Percentiles rank a stretch among this genome's conserved stretches.
These are phyloP conservation scores for Withania somnifera DNA, from an alignment of 305 asterid genomes.

Conservation along the genomic window DNA sequence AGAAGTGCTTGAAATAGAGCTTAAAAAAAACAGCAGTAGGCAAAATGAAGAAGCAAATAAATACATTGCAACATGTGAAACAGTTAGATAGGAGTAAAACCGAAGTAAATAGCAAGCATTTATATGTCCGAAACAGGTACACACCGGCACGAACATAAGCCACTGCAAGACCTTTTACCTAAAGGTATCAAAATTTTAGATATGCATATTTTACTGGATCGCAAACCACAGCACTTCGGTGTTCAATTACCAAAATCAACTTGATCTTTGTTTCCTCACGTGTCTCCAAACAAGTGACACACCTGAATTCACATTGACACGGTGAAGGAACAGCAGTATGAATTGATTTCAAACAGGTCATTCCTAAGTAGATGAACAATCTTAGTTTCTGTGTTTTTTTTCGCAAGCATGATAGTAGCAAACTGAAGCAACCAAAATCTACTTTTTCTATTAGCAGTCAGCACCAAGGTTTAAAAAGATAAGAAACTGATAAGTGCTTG, in stretches of 20 bases:
- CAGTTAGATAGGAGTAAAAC: not conserved
- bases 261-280: not conserved
- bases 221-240: not conserved
- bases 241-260: not conserved
- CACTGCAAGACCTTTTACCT: not conserved
- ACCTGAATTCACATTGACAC: not conserved
- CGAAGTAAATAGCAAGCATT: not conserved
- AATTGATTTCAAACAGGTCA: not conserved
- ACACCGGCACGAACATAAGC: not conserved
- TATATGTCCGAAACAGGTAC: not conserved
- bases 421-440: not conserved
- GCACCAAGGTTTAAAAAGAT: not conserved
- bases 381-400: not conserved
- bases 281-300: not conserved
- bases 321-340: not conserved
- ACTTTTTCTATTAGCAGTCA: not conserved
- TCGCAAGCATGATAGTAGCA: not conserved
- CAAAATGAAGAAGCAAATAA: not conserved
- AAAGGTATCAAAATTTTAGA: not conserved
- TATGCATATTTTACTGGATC: not conserved
- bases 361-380: not conserved
- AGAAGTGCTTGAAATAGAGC: not conserved
- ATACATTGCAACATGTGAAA: not conserved
- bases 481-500: not conserved
- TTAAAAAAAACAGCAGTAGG: not conserved